Evolutionary conservation across 202 grass and related monocot species (phyloP), one percentile per base, ranked within the genome.

Genomic region (Carex arenaria): DNA sequence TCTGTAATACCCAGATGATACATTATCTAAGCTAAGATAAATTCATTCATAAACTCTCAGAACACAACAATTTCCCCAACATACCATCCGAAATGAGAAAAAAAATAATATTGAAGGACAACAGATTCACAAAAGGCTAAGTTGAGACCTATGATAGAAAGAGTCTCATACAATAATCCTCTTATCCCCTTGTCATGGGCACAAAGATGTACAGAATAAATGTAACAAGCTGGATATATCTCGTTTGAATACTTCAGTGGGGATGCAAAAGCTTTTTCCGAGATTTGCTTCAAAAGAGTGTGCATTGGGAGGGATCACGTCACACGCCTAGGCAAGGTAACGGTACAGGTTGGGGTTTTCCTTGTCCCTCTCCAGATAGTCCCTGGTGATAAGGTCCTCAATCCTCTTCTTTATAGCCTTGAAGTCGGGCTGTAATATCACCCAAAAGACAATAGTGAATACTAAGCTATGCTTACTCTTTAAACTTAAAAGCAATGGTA

Each of bases 371-470:
- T 93, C 93, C 82, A 96, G 75, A 85, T 97, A 97, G 76, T 93
- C 93, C 67, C 91, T 88, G 64, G 88, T 90, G 64, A 97, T 97
- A 75, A 97, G 87, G 78, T 93, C 91, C 80, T 97, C 94, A 45
- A 93, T 91, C 60, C 93, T 87, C 84, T 92, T 95, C 89, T 98
- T 98, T 32, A 98, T 98, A 38, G 91, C 95, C 86, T 98, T 98
- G 63, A 98, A 93, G 78, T 98, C 95, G 8, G 95, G 95, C 95
- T 98, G 95, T 23, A 55, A 47, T 12, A 80, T 19, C 67, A 79
- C 26, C 15, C 19, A 83, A 87, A 34, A 8, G 19, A 11, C 20
- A 62, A 23, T 52, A 3, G 49, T 26, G n/a, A 86, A 0, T 62
- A 10, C 45, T 78, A 18, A 18, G 71, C 5, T 28, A 31, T 23